Evolutionary conservation across 805 yeast genomes (phyloP).

Genomic region (Lachancea lanzarotensis): DNA sequence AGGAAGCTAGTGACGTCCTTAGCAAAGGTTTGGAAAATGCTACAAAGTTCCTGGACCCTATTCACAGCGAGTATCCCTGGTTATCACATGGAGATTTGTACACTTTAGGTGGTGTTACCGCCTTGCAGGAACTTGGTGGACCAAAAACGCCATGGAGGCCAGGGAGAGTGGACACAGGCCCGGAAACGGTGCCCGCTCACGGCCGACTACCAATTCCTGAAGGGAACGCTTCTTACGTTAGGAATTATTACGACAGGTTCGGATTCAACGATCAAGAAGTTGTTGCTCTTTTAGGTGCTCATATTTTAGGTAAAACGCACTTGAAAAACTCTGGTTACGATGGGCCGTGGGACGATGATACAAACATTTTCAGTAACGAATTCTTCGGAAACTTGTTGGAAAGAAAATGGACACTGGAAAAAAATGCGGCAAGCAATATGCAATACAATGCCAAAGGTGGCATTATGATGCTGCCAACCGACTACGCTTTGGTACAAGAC

Average conservation of each 20-base stretch:
- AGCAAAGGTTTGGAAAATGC: conserved; percentile 61
- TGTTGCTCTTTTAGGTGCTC: conserved; percentile 71
- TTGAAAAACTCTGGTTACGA: conserved; percentile 65
- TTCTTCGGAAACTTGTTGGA: conserved; percentile 53
- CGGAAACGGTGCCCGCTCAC: conserved; percentile 49
- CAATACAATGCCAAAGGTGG: conserved; percentile 59
- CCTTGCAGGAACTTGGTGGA: conserved; percentile 72
- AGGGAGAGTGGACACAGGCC: conserved; percentile 61
- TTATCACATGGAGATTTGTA: conserved; percentile 72
- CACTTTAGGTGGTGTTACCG: conserved; percentile 73
- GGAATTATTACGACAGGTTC: conserved; percentile 55
- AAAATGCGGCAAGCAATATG: conserved; percentile 53
- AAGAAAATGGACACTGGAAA: conserved; percentile 47
- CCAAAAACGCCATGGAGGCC: conserved; percentile 78
- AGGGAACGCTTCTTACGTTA: conserved; percentile 56
- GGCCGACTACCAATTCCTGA: conserved; percentile 76
- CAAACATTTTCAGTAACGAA: conserved; percentile 68
- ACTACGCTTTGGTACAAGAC: conserved; percentile 61
- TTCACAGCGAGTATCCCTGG: conserved; percentile 56
- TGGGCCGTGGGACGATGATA: conserved; percentile 86
- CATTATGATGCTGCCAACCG: conserved; percentile 85
- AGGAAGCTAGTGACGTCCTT: conserved; percentile 49
- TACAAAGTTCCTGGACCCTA: conserved; percentile 47
- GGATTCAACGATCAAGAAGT: conserved; percentile 66
- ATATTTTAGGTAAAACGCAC: conserved; percentile 73